Percentiles rank a stretch among this genome's conserved stretches.
Evolutionary conservation across 2,329 filamentous ascomycete species (phyloP).

Genomic region (Fusarium agapanthi): DNA sequence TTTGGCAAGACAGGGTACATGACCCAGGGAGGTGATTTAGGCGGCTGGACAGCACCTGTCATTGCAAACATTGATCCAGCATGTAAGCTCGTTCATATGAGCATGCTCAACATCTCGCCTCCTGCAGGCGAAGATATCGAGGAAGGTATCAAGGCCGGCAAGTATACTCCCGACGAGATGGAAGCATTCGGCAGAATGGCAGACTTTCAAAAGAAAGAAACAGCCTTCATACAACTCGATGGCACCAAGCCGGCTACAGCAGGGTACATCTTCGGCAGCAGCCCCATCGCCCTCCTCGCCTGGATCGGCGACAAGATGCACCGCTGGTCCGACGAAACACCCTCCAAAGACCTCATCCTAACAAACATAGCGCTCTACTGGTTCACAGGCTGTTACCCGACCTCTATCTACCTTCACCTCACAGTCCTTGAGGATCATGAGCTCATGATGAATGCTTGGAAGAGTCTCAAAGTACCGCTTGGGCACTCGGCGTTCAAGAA

Average conservation of each 20-base stretch:
- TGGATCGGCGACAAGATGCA: constrained; percentile 25
- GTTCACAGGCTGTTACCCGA: constrained; percentile 10
- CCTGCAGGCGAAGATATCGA: not conserved
- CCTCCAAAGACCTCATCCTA: not conserved
- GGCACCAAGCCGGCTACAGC: constrained; percentile 11
- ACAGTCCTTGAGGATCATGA: not conserved
- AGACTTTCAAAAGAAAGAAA: constrained; percentile 8
- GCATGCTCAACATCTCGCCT: not conserved
- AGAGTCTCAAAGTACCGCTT: not conserved
- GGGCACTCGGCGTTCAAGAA: constrained; percentile 14
- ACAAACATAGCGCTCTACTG: constrained; percentile 15
- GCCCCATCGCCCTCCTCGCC: not conserved
- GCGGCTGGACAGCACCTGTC: constrained; percentile 13
- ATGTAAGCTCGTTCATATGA: constrained; percentile 18
- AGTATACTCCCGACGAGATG: not conserved
- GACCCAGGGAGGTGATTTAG: constrained; percentile 23
- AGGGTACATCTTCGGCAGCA: constrained; percentile 7
- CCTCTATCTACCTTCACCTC: constrained; percentile 10
- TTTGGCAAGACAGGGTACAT: constrained; percentile 13
- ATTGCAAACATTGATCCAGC: constrained; percentile 12
- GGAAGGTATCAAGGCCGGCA: not conserved
- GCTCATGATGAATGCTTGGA: constrained; percentile 9
- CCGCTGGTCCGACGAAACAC: constrained; percentile 7
- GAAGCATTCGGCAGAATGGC: not conserved
- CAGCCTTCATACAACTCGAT: constrained; percentile 16